Evolutionary conservation across 345 rosid genomes (phyloP), one percentile per base, ranked within the genome.

Genomic region (Brassica carinata): DNA sequence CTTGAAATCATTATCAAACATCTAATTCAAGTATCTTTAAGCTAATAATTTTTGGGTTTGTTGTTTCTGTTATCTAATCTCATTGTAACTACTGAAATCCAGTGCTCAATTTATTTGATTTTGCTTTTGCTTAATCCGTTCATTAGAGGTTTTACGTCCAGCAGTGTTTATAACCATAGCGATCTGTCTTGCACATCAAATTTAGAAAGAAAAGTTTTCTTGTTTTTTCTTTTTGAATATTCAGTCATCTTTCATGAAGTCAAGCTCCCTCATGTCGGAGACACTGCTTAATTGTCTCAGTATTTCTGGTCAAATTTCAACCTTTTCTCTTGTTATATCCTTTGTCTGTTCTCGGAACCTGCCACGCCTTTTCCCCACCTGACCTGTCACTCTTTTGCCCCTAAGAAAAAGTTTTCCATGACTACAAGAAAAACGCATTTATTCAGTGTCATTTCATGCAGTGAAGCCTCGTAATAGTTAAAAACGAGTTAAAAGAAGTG

Each of bases 151-250:
- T 66, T 26, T 26, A 27, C 36, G 45, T 40, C 33, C 76, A 72
- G 23, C 72, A 36, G 58, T 31, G 58, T 53, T 78, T 38, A 27
- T 65, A 65, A 57, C 31, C 76, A 64, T 72, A 19, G 34, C 23
- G 59, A 51, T 53, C 57, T 71, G 81, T 72, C 30, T 79, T 79
- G 67, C 77, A 27, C 31, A 17, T 72, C 43, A 57, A 51, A 38
- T 38, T 13, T 55, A 45, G 67, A 66, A 38, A 15, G n/a, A 18
- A 29, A 18, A 7, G 5, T 36, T 36, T 33, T 33, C n/a, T n/a
- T n/a, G n/a, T n/a, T n/a, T n/a, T n/a, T n/a, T n/a, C n/a, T 33
- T 33, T 7, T 30, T 40, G n/a, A 70, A 58, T 58, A 17, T 62
- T 53, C 53, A 11, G 62, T 77, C 6, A 19, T 62, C 43, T 61